Percentiles rank a stretch among this genome's conserved stretches.
Evolutionary conservation across 768 basidiomycete species (phyloP).

Genomic region (Leccinum truebloodii): DNA sequence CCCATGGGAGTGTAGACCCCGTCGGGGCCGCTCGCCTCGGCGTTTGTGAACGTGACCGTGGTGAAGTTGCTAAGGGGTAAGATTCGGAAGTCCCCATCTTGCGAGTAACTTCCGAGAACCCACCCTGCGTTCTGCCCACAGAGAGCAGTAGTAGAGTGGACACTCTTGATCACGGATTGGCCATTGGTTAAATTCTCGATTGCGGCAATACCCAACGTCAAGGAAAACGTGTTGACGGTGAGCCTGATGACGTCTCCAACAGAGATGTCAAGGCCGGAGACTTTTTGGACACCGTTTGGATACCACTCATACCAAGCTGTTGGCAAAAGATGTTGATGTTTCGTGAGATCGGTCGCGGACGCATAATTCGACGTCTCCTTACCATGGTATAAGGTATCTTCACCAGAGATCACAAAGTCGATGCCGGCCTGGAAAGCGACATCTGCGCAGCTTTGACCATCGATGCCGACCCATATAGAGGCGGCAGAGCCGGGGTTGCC

Average conservation of each 20-base stretch:
- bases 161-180: not conserved
- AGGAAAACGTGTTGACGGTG: not conserved
- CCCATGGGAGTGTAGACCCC: not conserved
- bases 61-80: slow-evolving; percentile 7
- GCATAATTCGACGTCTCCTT: not conserved
- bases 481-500: not conserved
- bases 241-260: slow-evolving; percentile 6
- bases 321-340: not conserved
- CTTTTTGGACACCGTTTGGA: not conserved
- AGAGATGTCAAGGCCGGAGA: slow-evolving; percentile 3
- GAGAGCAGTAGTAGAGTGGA: slow-evolving; percentile 4
- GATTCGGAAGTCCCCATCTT: not conserved
- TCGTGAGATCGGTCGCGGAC: not conserved
- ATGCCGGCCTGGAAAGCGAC: slow-evolving; percentile 6
- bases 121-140: slow-evolving; percentile 10
- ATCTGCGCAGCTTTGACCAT: slow-evolving; percentile 1
- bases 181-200: slow-evolving; percentile 11
- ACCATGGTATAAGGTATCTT: slow-evolving; percentile 5
- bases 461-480: slow-evolving; percentile 9
- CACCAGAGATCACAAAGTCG: not conserved
- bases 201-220: slow-evolving; percentile 2
- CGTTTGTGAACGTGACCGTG: slow-evolving; percentile 7
- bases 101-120: slow-evolving; percentile 8
- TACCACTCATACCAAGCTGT: slow-evolving; percentile 15
- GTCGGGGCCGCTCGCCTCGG: slow-evolving; percentile 2